phyloP scores from a whole-genome alignment of 2,329 filamentous ascomycete genomes.

The Neurospora sp. region DNA sequence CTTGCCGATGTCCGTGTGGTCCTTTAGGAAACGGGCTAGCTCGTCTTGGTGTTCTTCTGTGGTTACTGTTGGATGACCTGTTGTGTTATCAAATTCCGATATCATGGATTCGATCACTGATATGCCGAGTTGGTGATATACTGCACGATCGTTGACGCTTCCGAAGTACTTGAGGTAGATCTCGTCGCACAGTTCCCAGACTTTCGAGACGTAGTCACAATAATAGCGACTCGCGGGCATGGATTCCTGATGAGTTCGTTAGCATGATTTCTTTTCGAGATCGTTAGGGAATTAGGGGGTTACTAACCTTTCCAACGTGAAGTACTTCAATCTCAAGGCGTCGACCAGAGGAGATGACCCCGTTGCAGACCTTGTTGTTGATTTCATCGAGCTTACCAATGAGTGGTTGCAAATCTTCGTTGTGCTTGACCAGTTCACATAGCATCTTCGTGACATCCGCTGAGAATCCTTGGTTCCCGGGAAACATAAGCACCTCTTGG shows the following conservation, averaged over 20 bases:
- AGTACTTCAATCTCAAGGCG: slow-evolving; percentile 42
- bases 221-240: slow-evolving; percentile 29
- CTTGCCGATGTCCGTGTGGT: slow-evolving; percentile 2
- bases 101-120: slow-evolving; percentile 32
- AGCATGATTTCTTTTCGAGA: neutral
- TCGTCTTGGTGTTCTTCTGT: slow-evolving; percentile 10
- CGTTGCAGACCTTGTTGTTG: slow-evolving; percentile 25
- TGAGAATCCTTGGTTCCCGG: slow-evolving; percentile 23
- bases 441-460: slow-evolving; percentile 11
- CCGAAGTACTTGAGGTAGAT: slow-evolving; percentile 29
- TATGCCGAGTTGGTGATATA: slow-evolving; percentile 33
- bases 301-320: slow-evolving; percentile 38
- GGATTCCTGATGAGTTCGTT: slow-evolving; percentile 23
- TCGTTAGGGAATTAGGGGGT: neutral
- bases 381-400: slow-evolving; percentile 25
- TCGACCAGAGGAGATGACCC: slow-evolving; percentile 30
- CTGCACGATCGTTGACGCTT: slow-evolving; percentile 23
- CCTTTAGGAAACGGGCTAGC: slow-evolving; percentile 13
- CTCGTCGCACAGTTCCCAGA: slow-evolving; percentile 31
- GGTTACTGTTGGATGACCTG: neutral
- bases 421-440: neutral
- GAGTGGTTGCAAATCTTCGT: slow-evolving; percentile 16
- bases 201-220: slow-evolving; percentile 30
- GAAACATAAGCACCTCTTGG: slow-evolving; percentile 22
- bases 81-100: slow-evolving; percentile 13